These are phyloP conservation scores for Nicotiana sylvestris DNA, from an alignment of 257 asterid genomes.

Conservation along the genomic window DNA sequence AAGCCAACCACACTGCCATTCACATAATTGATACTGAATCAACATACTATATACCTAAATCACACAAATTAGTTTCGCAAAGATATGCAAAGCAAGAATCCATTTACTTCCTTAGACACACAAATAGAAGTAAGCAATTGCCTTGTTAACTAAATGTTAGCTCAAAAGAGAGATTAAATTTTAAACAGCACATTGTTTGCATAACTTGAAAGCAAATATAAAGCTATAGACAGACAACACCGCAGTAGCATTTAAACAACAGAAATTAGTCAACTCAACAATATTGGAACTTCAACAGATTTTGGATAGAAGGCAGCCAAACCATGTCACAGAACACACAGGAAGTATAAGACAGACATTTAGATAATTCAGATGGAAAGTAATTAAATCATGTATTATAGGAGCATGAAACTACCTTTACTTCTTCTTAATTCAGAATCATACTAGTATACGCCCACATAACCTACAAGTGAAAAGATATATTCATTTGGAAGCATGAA, in stretches of 20 bases:
- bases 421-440: constrained; percentile 90
- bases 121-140: not conserved
- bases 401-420: constrained; percentile 86
- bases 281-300: not conserved
- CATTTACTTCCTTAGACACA: not conserved
- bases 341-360: not conserved
- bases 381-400: constrained; percentile 17
- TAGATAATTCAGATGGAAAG: constrained; percentile 1
- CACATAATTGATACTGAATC: not conserved
- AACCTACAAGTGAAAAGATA: constrained; percentile 90
- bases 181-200: not conserved
- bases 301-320: not conserved
- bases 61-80: not conserved
- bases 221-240: not conserved
- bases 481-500: constrained; percentile 73
- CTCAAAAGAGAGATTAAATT: not conserved
- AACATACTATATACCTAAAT: not conserved
- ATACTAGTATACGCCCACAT: constrained; percentile 78
- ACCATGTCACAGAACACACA: not conserved
- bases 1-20: not conserved
- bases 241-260: not conserved
- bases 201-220: not conserved
- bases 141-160: not conserved
- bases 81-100: not conserved
- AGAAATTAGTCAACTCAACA: not conserved